A percentile compares a stretch with the other conserved stretches of the same genome.
phyloP scores from a whole-genome alignment of 192 early-diverging fungal genomes.

The Diversispora epigaea region DNA sequence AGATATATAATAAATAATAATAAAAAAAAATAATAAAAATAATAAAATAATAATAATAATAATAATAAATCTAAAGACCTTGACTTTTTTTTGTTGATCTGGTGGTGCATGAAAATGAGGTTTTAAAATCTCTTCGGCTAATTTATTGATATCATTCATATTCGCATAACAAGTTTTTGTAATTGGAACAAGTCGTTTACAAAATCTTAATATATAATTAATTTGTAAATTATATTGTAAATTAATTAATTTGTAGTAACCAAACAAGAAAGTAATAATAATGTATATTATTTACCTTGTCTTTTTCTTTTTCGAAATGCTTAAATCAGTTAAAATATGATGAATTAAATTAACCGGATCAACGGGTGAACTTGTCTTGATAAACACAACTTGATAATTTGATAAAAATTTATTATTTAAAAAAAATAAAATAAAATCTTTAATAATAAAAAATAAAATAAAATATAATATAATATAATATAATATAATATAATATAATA shows the following conservation, averaged over 20 bases:
- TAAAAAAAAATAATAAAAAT: background rate
- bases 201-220: constrained; percentile 39
- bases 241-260: background rate
- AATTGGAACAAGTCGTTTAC: constrained; percentile 55
- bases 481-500: constrained; percentile 39
- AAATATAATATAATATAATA: background rate
- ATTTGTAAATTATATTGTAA: background rate
- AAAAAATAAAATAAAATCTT: background rate
- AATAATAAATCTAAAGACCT: background rate
- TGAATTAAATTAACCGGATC: constrained; percentile 46
- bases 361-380: constrained; percentile 45
- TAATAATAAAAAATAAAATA: background rate
- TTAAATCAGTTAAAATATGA: constrained; percentile 39
- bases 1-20: background rate
- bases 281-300: constrained; percentile 37
- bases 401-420: background rate
- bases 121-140: constrained; percentile 42
- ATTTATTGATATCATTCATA: constrained; percentile 47
- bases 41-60: background rate
- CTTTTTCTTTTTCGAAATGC: constrained; percentile 39
- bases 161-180: constrained; percentile 51
- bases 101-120: constrained; percentile 47
- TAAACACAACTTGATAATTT: constrained; percentile 48
- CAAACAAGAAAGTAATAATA: background rate
- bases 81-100: constrained; percentile 30